These are phyloP conservation scores for Cercospora citrullina DNA, from an alignment of 2,329 filamentous ascomycete species.

Conservation along the genomic window DNA sequence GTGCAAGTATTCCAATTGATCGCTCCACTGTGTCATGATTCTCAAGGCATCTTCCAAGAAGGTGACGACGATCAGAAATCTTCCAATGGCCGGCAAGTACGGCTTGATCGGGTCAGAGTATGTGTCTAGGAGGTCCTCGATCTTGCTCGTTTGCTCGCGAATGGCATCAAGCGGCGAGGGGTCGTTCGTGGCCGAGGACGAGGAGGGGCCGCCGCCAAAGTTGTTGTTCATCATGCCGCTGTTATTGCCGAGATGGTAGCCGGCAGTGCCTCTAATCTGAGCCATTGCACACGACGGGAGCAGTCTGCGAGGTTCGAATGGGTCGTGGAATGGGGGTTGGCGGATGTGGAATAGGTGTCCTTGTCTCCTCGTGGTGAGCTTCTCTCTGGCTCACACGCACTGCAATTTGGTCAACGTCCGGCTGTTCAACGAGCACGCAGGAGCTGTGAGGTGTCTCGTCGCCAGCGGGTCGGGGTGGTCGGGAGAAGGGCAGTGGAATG, in stretches of 20 bases:
- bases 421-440: neutral
- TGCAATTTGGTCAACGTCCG: neutral
- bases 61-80: conserved; percentile 96
- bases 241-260: conserved; percentile 78
- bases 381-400: neutral
- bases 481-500: neutral
- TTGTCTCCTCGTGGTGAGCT: neutral
- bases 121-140: conserved; percentile 89
- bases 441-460: neutral
- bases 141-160: conserved; percentile 94
- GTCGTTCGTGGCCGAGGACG: conserved; percentile 63
- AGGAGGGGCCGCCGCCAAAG: conserved; percentile 31
- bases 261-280: conserved; percentile 65
- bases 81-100: conserved; percentile 93
- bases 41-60: conserved; percentile 95
- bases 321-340: neutral
- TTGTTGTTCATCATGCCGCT: conserved; percentile 49
- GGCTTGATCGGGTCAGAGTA: conserved; percentile 90
- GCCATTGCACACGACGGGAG: conserved; percentile 47
- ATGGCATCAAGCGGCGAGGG: conserved; percentile 83
- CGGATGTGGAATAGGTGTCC: conserved; percentile 1
- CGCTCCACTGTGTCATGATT: conserved; percentile 96
- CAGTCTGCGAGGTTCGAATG: neutral
- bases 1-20: conserved; percentile 89
- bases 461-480: neutral